phyloP scores from a whole-genome alignment of 805 yeast genomes.

The Candida nemodendra region DNA sequence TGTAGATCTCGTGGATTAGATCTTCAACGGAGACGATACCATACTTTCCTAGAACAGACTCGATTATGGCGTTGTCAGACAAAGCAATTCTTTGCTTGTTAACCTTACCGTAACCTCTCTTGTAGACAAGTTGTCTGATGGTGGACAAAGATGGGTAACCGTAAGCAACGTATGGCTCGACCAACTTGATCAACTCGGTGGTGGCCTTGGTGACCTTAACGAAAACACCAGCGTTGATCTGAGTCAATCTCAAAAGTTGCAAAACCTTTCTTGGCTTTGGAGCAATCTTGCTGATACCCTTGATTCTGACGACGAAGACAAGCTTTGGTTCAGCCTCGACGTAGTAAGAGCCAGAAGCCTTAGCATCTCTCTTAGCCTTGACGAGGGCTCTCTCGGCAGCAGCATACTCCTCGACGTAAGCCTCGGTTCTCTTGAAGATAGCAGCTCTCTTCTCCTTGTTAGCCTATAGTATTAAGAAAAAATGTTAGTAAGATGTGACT shows the following conservation, averaged over 20 bases:
- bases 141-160: conserved; percentile 96
- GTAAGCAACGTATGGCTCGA: conserved; percentile 95
- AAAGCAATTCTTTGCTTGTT: conserved; percentile 94
- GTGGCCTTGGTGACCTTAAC: conserved; percentile 96
- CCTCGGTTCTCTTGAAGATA: conserved; percentile 87
- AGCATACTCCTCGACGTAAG: conserved; percentile 92
- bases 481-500: conserved; percentile 27
- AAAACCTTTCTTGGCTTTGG: conserved; percentile 99
- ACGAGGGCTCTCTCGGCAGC: conserved; percentile 87
- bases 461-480: conserved; percentile 30
- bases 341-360: conserved; percentile 91
- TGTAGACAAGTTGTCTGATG: conserved; percentile 89
- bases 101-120: conserved; percentile 97
- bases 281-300: conserved; percentile 98
- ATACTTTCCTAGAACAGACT: conserved; percentile 85
- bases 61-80: conserved; percentile 84
- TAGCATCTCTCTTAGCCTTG: conserved; percentile 89
- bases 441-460: conserved; percentile 47
- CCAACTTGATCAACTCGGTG: conserved; percentile 84
- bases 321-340: conserved; percentile 93
- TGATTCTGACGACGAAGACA: conserved; percentile 95
- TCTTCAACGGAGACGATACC: conserved; percentile 91
- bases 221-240: conserved; percentile 93
- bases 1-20: conserved; percentile 92
- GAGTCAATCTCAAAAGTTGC: conserved; percentile 89